Evolutionary conservation across 176 grass and related monocot genomes (phyloP).

Genomic region (Raddia guianensis): DNA sequence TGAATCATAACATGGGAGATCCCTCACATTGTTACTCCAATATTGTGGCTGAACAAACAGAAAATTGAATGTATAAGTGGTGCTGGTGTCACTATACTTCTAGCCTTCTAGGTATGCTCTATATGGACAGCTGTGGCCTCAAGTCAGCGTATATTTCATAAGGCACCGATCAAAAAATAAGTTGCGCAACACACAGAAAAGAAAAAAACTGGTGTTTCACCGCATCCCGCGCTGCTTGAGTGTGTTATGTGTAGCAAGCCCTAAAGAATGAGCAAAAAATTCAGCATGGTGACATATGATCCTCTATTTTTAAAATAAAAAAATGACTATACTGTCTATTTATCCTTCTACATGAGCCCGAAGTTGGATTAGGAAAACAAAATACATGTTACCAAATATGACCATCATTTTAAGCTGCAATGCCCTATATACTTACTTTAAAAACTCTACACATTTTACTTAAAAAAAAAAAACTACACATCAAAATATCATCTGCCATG

Average conservation of each 20-base stretch:
- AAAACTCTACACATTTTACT: slow-evolving; percentile 2
- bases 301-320: neutral
- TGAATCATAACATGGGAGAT: neutral
- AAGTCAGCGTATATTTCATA: slow-evolving; percentile 24
- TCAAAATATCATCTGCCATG: neutral
- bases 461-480: neutral
- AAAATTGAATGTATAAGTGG: slow-evolving; percentile 13
- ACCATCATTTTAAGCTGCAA: neutral
- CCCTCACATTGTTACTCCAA: neutral
- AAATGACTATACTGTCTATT: neutral
- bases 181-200: neutral
- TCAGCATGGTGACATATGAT: slow-evolving; percentile 14
- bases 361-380: slow-evolving; percentile 14
- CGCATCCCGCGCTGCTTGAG: neutral
- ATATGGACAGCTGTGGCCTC: slow-evolving; percentile 9
- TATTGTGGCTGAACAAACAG: neutral
- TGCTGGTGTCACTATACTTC: slow-evolving; percentile 11
- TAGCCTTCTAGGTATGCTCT: neutral
- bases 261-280: slow-evolving; percentile 29
- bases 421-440: neutral
- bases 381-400: neutral
- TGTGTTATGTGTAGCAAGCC: neutral
- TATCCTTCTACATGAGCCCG: neutral
- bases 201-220: neutral
- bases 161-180: slow-evolving; percentile 43